A percentile compares a stretch with the other conserved stretches of the same genome.
Evolutionary conservation across 2,329 filamentous ascomycete species (phyloP).

Genomic region (Apiospora arundinis): DNA sequence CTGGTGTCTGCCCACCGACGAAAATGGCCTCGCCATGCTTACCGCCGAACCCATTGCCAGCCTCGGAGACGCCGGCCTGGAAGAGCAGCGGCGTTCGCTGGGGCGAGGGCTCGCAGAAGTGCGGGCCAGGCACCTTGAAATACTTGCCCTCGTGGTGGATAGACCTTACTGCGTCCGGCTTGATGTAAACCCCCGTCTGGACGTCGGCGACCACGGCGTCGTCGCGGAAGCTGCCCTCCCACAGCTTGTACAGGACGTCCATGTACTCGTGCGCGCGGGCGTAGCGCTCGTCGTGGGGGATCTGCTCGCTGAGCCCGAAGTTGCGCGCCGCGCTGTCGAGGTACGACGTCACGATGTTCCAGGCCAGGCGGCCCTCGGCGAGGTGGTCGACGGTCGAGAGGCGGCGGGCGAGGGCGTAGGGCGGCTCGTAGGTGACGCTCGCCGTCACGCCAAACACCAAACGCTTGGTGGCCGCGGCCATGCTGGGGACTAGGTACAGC

Average conservation of each 20-base stretch:
- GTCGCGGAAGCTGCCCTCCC: constrained; percentile 61
- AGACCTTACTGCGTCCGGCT: constrained; percentile 61
- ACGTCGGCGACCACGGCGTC: constrained; percentile 61
- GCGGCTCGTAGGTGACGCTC: constrained; percentile 66
- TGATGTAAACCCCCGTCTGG: constrained; percentile 60
- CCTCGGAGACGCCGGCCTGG: constrained; percentile 65
- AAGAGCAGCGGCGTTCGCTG: constrained; percentile 64
- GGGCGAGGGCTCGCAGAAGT: constrained; percentile 59
- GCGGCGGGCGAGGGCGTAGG: constrained; percentile 64
- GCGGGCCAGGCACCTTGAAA: constrained; percentile 50
- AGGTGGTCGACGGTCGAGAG: constrained; percentile 68
- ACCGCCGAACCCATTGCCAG: constrained; percentile 62
- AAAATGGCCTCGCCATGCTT: constrained; percentile 67
- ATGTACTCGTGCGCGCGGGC: constrained; percentile 67
- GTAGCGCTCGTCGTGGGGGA: constrained; percentile 67
- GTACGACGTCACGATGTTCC: constrained; percentile 65
- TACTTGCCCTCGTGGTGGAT: constrained; percentile 67
- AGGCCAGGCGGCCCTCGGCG: constrained; percentile 65
- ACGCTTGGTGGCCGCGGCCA: constrained; percentile 71
- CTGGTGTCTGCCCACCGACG: constrained; percentile 59
- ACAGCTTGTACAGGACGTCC: constrained; percentile 65
- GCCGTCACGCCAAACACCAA: constrained; percentile 67
- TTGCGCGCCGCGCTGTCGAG: constrained; percentile 65
- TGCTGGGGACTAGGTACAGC: constrained; percentile 62
- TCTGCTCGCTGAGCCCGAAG: constrained; percentile 61